Percentiles rank a stretch among this genome's conserved stretches.
Conservation (phyloP, 805 yeast genomes). For the Yarrowia sp. region DNA sequence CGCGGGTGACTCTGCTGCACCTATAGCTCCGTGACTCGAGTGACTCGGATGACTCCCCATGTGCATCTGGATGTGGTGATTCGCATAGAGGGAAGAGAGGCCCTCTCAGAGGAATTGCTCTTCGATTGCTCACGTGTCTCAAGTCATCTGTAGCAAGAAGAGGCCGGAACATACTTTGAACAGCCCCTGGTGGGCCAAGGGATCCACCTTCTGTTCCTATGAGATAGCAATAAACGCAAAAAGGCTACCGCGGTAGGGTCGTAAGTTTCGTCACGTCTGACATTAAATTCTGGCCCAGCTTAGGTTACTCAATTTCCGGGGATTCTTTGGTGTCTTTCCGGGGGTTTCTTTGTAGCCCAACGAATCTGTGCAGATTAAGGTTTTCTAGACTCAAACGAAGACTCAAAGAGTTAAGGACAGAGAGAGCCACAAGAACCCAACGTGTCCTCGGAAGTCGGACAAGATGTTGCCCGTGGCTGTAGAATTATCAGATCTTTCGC, state of each 20-base stretch:
- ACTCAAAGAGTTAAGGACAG: background rate
- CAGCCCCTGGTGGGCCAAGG: background rate
- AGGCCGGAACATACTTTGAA: background rate
- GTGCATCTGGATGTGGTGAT: background rate
- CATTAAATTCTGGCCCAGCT: background rate
- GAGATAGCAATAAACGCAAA: background rate
- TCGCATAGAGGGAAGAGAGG: no score
- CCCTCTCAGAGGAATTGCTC: no score
- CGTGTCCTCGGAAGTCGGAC: no score
- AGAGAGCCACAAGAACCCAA: background rate
- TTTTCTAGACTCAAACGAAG: background rate
- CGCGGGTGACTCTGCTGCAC: slow-evolving; percentile 6
- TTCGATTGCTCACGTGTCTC: no score
- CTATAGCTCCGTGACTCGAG: background rate
- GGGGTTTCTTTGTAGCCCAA: background rate
- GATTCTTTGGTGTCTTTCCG: slow-evolving; percentile 15
- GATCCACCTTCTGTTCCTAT: background rate
- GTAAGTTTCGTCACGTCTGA: slow-evolving; percentile 11
- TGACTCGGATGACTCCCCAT: slow-evolving; percentile 9
- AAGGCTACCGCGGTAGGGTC: background rate
- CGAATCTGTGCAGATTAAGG: background rate
- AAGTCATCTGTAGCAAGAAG: no score
- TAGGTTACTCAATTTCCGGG: slow-evolving; percentile 1
- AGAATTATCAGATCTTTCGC: no score
- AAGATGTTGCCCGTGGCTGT: no score